A percentile compares a stretch with the other conserved stretches of the same genome.
phyloP scores from a whole-genome alignment of 2,329 filamentous ascomycete genomes.

The Aureobasidium sp. region DNA sequence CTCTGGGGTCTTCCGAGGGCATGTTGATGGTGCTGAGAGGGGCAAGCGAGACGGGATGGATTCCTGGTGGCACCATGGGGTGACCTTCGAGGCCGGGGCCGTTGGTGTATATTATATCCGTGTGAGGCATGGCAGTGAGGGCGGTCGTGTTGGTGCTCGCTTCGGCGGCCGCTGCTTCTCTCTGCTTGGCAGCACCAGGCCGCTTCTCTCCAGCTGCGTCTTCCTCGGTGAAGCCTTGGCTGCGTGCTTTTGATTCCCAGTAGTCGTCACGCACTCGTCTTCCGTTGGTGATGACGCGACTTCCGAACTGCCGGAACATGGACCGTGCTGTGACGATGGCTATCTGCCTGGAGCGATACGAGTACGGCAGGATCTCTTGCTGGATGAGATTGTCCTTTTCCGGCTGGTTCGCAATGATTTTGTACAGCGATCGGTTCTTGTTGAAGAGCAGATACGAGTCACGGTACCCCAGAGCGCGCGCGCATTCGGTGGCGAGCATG shows the following conservation, averaged over 20 bases:
- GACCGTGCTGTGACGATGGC: slow-evolving; percentile 95
- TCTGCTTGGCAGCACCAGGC: slow-evolving; percentile 80
- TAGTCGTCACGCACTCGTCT: slow-evolving; percentile 93
- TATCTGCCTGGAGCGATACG: slow-evolving; percentile 95
- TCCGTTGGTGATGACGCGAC: slow-evolving; percentile 82
- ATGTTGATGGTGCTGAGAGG: slow-evolving; percentile 80
- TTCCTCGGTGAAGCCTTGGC: slow-evolving; percentile 96
- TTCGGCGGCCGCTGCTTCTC: slow-evolving; percentile 69
- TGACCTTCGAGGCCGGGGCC: slow-evolving; percentile 32
- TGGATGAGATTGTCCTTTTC: slow-evolving; percentile 95
- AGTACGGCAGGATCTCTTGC: slow-evolving; percentile 94
- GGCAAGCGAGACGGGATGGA: slow-evolving; percentile 63
- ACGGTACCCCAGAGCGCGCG: slow-evolving; percentile 83
- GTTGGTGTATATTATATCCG: slow-evolving; percentile 80
- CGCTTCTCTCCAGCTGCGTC: slow-evolving; percentile 94
- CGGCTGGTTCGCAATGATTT: slow-evolving; percentile 91
- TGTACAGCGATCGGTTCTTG: slow-evolving; percentile 93
- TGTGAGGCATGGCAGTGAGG: slow-evolving; percentile 59
- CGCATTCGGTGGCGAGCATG: slow-evolving; percentile 97
- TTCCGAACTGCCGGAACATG: slow-evolving; percentile 98
- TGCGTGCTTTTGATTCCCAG: slow-evolving; percentile 94
- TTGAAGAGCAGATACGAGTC: slow-evolving; percentile 99
- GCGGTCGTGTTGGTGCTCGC: slow-evolving; percentile 49
- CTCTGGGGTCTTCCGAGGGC: slow-evolving; percentile 69
- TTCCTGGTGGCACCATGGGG: slow-evolving; percentile 47